phyloP scores from a whole-genome alignment of 176 grass and related monocot species.

The Elymus sibiricus region DNA sequence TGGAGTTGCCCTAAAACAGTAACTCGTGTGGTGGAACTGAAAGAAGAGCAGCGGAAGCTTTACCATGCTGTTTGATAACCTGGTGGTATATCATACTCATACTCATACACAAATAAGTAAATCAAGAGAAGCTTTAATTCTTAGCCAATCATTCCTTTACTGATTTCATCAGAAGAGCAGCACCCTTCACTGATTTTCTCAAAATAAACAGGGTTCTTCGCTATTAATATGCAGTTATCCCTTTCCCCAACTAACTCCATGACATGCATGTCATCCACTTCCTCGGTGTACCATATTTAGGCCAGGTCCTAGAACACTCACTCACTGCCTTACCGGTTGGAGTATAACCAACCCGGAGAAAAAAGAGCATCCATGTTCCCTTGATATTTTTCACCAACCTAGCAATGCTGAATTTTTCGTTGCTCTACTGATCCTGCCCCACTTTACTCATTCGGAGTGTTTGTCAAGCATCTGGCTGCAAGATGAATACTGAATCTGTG shows the following conservation, averaged over 20 bases:
- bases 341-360: neutral
- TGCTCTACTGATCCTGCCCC: neutral
- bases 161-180: neutral
- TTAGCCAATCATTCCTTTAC: neutral
- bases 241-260: neutral
- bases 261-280: neutral
- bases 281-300: neutral
- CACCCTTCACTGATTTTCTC: neutral
- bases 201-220: neutral
- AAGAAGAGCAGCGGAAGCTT: no score
- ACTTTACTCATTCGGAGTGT: neutral
- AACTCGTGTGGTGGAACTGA: no score
- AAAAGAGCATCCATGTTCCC: neutral
- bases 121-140: neutral
- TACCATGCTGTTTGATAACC: no score
- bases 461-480: neutral
- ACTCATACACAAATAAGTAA: neutral
- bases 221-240: neutral
- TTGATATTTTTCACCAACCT: slow-evolving; percentile 15
- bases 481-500: neutral
- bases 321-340: neutral
- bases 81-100: no score
- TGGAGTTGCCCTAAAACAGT: no score
- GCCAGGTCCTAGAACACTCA: neutral
- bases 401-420: neutral